Conservation (phyloP, 2,329 filamentous ascomycete genomes). For the Lomentospora prolificans region DNA sequence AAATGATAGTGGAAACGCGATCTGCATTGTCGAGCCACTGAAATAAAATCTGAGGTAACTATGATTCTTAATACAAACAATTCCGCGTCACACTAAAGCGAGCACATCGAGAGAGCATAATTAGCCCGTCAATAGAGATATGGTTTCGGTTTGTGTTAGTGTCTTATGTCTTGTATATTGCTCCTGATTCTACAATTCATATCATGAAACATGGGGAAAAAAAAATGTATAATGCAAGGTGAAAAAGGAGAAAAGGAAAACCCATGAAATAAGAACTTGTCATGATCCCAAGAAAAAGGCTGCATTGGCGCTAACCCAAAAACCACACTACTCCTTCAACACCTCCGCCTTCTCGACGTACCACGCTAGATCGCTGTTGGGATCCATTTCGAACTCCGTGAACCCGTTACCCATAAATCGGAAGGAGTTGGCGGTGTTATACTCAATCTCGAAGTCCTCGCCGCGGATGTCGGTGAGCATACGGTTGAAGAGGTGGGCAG, state of each 20-base stretch:
- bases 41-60: too few relatives aligned
- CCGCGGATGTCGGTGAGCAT: constrained; percentile 27
- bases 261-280: not conserved
- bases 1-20: too few relatives aligned
- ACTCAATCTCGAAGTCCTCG: constrained; percentile 38
- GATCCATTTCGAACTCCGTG: constrained; percentile 26
- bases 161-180: too few relatives aligned
- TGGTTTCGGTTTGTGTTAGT: too few relatives aligned
- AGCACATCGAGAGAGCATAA: too few relatives aligned
- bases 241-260: not conserved
- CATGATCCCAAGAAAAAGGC: not conserved
- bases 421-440: constrained; percentile 32
- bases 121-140: too few relatives aligned
- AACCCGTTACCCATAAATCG: constrained; percentile 39
- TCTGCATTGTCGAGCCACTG: too few relatives aligned
- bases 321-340: not conserved
- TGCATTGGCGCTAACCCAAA: not conserved
- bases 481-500: constrained; percentile 25
- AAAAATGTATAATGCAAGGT: not conserved
- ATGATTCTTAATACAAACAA: too few relatives aligned
- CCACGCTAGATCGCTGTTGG: constrained; percentile 19
- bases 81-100: too few relatives aligned
- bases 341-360: constrained; percentile 15
- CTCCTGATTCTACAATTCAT: not conserved
- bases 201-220: not conserved